Evolutionary conservation across 2,329 filamentous ascomycete species (phyloP), one percentile per base, ranked within the genome.

Genomic region (Colletotrichum endophyticum): DNA sequence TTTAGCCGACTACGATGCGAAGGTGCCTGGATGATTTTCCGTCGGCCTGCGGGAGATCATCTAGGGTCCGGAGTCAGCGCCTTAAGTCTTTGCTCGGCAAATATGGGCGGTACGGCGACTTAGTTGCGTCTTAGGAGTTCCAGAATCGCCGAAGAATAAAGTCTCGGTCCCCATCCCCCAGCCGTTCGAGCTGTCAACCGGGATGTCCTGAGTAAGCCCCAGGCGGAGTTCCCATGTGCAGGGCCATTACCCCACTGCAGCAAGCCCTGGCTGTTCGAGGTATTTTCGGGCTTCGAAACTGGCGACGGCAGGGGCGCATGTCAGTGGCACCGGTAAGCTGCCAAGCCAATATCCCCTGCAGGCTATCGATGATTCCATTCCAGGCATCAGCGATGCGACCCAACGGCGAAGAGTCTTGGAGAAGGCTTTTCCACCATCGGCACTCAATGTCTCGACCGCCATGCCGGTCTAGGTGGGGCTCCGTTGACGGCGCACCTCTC

Each of bases 281-380:
- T 44, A 73, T 64, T 59, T 63, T 59, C 39, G 53, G 30, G 39
- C 57, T 67, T 62, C 71, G 22, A 64, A 49, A 53, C n/a, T n/a
- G 25, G 13, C 27, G 22, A 34, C 32, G n/a, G 27, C 32, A 59
- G 25, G 57, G 63, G 44, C n/a, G 13, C 39, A 34, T 27, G 16
- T 57, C 57, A 25, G 63, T 39, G 69, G 53, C 30, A 62, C 62
- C 11, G 61, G 53, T 69, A 39, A 73, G 57, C 64, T 61, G 73
- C 64, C 73, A 73, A 73, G 73, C 73, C 64, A 44, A 69, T 73
- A 36, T 63, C n/a, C 57, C 39, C 57, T 76, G 64, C 70, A 44
- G 11, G 34, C 15, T 64, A n/a, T 27, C 34, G 36, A 27, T 16
- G 34, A 36, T 44, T 64, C 11, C 19, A 22, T 63, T 63, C 28